A percentile compares a stretch with the other conserved stretches of the same genome.
phyloP scores from a whole-genome alignment of 2,329 filamentous ascomycete genomes.

The Aureobasidium pullulans region DNA sequence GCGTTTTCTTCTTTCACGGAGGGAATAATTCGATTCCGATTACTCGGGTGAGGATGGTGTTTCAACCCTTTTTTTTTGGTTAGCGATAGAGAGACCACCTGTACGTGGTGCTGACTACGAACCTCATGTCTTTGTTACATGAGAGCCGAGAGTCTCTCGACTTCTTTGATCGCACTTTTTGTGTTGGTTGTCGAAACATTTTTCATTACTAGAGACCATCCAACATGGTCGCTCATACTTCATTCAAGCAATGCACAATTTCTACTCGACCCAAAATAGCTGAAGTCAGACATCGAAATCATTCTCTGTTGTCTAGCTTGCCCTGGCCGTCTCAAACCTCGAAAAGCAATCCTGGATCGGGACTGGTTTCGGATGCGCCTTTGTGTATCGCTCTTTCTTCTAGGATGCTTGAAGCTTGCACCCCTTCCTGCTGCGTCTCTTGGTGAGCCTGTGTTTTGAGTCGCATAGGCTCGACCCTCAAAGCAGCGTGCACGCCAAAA shows the following conservation, averaged over 20 bases:
- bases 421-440: too few species aligned
- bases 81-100: slow-evolving; percentile 19
- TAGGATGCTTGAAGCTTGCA: too few species aligned
- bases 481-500: too few species aligned
- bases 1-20: slow-evolving; percentile 51
- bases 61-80: slow-evolving; percentile 45
- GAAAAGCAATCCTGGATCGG: too few species aligned
- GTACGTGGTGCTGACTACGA: slow-evolving; percentile 11
- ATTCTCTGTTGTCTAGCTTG: too few species aligned
- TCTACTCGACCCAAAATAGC: background rate
- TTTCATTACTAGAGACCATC: background rate
- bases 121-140: background rate
- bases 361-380: too few species aligned
- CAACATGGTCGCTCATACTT: background rate
- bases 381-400: too few species aligned
- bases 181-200: background rate
- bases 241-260: background rate
- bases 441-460: too few species aligned
- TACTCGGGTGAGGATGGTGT: slow-evolving; percentile 77
- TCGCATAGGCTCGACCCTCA: too few species aligned
- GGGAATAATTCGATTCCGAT: slow-evolving; percentile 85
- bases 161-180: slow-evolving; percentile 1
- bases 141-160: slow-evolving; percentile 9
- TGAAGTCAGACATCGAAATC: too few species aligned
- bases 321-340: too few species aligned